Evolutionary conservation across 208 protist species (phyloP).

Genomic region (Trichomonas tenax): DNA sequence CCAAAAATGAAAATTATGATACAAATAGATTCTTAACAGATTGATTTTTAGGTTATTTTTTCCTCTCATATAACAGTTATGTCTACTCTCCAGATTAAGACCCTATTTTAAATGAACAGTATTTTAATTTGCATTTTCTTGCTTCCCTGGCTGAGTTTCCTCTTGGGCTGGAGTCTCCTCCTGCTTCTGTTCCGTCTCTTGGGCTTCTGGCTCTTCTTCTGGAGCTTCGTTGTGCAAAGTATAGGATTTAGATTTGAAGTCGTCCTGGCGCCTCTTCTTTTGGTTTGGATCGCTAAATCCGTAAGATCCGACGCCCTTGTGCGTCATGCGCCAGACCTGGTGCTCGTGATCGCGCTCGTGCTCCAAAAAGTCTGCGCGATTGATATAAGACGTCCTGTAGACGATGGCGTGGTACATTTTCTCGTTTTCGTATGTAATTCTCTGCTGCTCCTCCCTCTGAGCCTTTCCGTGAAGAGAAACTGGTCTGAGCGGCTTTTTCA

Average conservation of each 20-base stretch:
- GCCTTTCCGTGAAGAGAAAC: background rate
- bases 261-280: background rate
- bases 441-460: background rate
- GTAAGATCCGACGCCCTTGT: background rate
- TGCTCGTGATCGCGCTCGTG: background rate
- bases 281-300: background rate
- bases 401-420: background rate
- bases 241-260: background rate
- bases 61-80: no score
- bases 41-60: no score
- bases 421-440: background rate
- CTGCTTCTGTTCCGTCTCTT: no score
- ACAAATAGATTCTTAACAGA: no score
- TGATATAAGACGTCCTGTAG: background rate
- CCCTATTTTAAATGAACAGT: no score
- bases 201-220: no score
- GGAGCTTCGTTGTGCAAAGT: no score
- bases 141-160: no score
- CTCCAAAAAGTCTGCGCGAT: background rate
- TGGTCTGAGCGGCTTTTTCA: background rate
- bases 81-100: no score
- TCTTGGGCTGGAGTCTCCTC: no score
- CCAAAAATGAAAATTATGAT: no score
- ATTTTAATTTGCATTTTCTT: no score
- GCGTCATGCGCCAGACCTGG: background rate